Conservation (phyloP, 305 asterid species). For the Fraxinus dipetala region DNA sequence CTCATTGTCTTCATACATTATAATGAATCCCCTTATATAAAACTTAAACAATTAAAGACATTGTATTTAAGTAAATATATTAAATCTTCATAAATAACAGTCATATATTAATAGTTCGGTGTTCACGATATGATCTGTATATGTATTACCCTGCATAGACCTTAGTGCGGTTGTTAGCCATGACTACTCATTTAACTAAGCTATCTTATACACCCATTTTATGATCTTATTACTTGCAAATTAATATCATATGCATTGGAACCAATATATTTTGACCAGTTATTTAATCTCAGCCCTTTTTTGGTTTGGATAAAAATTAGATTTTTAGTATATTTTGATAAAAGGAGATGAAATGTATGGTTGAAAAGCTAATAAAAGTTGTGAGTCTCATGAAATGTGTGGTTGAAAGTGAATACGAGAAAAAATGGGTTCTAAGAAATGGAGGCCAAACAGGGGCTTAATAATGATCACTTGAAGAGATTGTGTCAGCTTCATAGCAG, state of each 20-base stretch:
- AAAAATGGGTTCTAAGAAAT: not conserved
- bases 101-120: not conserved
- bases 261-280: not conserved
- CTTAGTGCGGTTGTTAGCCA: not conserved
- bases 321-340: not conserved
- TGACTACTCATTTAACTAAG: not conserved
- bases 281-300: not conserved
- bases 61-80: not conserved
- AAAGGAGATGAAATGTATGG: not conserved
- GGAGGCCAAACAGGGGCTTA: not conserved
- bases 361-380: not conserved
- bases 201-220: not conserved
- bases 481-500: not conserved
- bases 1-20: not conserved
- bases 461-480: conserved; percentile 1
- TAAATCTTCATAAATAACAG: not conserved
- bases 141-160: not conserved
- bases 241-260: not conserved
- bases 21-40: not conserved
- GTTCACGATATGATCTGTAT: not conserved
- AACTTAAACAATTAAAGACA: not conserved
- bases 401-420: not conserved
- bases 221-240: not conserved
- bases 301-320: not conserved
- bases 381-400: not conserved